Percentiles rank a stretch among this genome's conserved stretches.
Evolutionary conservation across 306 rosid genomes (phyloP).

Genomic region (Malus asiatica): DNA sequence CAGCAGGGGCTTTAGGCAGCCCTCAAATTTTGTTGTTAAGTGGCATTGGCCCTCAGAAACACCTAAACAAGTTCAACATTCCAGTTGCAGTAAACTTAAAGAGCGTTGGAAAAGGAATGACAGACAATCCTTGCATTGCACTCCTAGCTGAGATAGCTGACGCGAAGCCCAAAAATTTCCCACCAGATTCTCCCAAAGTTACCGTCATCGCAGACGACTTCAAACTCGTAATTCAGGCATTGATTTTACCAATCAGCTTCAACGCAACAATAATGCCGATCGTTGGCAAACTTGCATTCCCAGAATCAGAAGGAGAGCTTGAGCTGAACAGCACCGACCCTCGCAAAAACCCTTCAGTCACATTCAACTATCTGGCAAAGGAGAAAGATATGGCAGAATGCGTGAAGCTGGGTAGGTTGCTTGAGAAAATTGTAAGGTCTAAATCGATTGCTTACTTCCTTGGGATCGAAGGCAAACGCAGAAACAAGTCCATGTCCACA

Average conservation of each 20-base stretch:
- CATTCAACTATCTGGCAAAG: conserved; percentile 50
- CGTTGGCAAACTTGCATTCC: conserved; percentile 55
- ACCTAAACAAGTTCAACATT: conserved; percentile 35
- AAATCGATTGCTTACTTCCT: conserved; percentile 45
- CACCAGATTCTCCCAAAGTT: conserved; percentile 64
- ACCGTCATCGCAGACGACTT: conserved; percentile 52
- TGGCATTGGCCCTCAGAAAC: conserved; percentile 61
- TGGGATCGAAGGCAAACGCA: conserved; percentile 29
- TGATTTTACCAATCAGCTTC: conserved; percentile 41
- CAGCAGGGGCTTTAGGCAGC: conserved; percentile 75
- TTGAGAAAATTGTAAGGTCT: conserved; percentile 40
- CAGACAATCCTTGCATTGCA: conserved; percentile 57
- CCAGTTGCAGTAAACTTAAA: conserved; percentile 28
- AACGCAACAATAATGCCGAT: conserved; percentile 45
- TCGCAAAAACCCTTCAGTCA: conserved; percentile 50
- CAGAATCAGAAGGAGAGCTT: conserved; percentile 46
- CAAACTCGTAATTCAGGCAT: conserved; percentile 48
- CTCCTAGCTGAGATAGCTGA: conserved; percentile 22
- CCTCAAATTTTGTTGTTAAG: conserved; percentile 58
- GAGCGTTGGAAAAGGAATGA: conserved; percentile 54
- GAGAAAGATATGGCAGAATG: conserved; percentile 41
- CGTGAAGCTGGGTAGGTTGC: conserved; percentile 42
- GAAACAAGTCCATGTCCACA: conserved; percentile 16
- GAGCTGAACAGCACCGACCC: conserved; percentile 54
- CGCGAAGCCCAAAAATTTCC: conserved; percentile 38